Base-by-base conservation (phyloP, 1,284 basidiomycete genomes). In the Leccinum subatratum region DNA sequence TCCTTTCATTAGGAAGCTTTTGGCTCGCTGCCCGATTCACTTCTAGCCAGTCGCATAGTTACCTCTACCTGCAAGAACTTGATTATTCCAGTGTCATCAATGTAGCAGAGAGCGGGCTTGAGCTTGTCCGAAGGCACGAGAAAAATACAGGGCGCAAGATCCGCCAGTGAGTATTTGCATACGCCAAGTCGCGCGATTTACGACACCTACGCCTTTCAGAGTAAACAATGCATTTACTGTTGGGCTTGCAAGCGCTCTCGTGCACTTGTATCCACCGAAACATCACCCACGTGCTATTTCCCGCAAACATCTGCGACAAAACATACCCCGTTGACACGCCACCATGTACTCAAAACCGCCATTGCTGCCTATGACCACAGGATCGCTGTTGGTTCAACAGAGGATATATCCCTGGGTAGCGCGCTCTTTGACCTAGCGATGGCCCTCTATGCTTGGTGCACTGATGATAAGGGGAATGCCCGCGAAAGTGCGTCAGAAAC, bases 261-360 rank as follows among this genome's bases (percentile, higher is more conserved):
- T 95, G 1, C 91, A 97, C 70, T 83, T 92, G 64, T 93, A 89
- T 77, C 89, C 96, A 11, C 96, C 96, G 0, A 95, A 95, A 73
- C 90, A 98, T 72, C 96, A 99, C 75, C 72, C 81, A 14, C 87
- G 90, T 58, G n/a, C n/a, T n/a, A n/a, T n/a, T n/a, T n/a, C n/a
- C n/a, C n/a, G n/a, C n/a, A n/a, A n/a, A n/a, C n/a, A n/a, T n/a
- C 74, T 8, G 68, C 77, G 20, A 63, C 72, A 16, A 69, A 73
- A 57, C 68, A 71, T 11, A 32, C 62, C 18, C 67, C 76, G 12
- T 59, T 83, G 4, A 78, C 75, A 48, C 77, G 80, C 2, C 72
- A 77, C 5, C 79, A 83, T 60, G 80, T 83, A 1, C 76, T 87
- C 16, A 82, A 85, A 68, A 74, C 87, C n/a, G 85, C 92, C 1